Evolutionary conservation across 2,329 filamentous ascomycete genomes (phyloP).

Genomic region (Fusarium sp.): DNA sequence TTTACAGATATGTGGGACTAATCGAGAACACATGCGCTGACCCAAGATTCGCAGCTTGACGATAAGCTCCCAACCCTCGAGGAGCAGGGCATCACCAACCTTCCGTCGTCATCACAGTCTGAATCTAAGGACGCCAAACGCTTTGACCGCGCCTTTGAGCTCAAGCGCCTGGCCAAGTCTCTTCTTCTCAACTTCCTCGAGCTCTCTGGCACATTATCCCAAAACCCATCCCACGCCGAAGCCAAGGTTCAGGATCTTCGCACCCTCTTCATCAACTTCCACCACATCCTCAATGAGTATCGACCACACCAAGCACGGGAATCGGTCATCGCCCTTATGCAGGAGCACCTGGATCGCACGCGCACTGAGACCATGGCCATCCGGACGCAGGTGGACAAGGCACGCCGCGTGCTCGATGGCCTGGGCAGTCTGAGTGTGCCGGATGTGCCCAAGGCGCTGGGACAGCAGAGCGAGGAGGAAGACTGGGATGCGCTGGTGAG

Average conservation of each 20-base stretch:
- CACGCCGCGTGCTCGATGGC: constrained; percentile 77
- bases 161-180: constrained; percentile 84
- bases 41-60: constrained; percentile 56
- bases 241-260: constrained; percentile 82
- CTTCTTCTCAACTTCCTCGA: constrained; percentile 90
- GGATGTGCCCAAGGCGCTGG: constrained; percentile 33
- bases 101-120: constrained; percentile 57
- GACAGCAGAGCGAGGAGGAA: constrained; percentile 34
- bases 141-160: constrained; percentile 72
- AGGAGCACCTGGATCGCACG: constrained; percentile 80
- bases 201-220: constrained; percentile 67
- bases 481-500: constrained; percentile 29
- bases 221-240: constrained; percentile 60
- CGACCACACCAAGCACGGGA: constrained; percentile 92
- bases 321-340: constrained; percentile 87
- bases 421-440: constrained; percentile 65
- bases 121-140: constrained; percentile 64
- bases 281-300: constrained; percentile 94
- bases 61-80: constrained; percentile 74
- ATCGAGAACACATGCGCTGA: constrained; percentile 2
- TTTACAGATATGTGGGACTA: not conserved
- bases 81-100: constrained; percentile 76
- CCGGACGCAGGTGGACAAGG: constrained; percentile 74
- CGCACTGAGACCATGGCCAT: constrained; percentile 78
- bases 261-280: constrained; percentile 88